Evolutionary conservation across 2,329 filamentous ascomycete species (phyloP).

Genomic region (Clarireedia monteithiana): DNA sequence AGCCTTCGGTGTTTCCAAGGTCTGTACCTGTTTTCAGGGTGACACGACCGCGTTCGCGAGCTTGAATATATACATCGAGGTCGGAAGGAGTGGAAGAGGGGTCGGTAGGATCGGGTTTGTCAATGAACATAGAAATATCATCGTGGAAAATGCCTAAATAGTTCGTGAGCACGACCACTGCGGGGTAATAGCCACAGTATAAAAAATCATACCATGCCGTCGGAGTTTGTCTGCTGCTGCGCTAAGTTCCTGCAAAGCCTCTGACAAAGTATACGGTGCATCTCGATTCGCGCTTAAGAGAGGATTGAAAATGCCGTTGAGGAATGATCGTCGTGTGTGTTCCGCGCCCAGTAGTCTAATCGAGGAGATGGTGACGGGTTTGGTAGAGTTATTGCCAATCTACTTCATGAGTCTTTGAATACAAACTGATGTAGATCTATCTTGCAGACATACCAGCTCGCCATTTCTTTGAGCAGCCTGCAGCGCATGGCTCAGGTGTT

Average conservation of each 20-base stretch:
- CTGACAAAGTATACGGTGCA: slow-evolving; percentile 67
- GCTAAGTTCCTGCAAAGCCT: slow-evolving; percentile 67
- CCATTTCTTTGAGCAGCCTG: slow-evolving; percentile 43
- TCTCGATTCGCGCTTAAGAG: slow-evolving; percentile 62
- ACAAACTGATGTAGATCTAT: not conserved
- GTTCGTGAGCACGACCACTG: not conserved
- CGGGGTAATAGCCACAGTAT: not conserved
- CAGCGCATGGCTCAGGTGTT: slow-evolving; percentile 21
- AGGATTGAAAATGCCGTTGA: slow-evolving; percentile 73
- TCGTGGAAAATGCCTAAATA: slow-evolving; percentile 74
- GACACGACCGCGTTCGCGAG: slow-evolving; percentile 72
- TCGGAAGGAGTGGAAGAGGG: slow-evolving; percentile 66
- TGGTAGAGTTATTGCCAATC: slow-evolving; percentile 75
- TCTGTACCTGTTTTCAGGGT: slow-evolving; percentile 92
- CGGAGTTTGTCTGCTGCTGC: slow-evolving; percentile 66
- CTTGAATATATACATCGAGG: slow-evolving; percentile 71
- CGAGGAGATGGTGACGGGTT: slow-evolving; percentile 81
- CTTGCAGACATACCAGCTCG: slow-evolving; percentile 48
- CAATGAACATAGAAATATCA: slow-evolving; percentile 74
- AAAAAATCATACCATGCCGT: slow-evolving; percentile 59
- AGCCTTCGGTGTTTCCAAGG: slow-evolving; percentile 87
- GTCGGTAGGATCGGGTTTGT: slow-evolving; percentile 62
- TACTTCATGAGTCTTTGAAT: slow-evolving; percentile 28
- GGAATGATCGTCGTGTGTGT: slow-evolving; percentile 76
- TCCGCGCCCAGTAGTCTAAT: slow-evolving; percentile 75